Evolutionary conservation across 2,329 filamentous ascomycete genomes (phyloP).

Genomic region (Exophiala phaeomuriformis): DNA sequence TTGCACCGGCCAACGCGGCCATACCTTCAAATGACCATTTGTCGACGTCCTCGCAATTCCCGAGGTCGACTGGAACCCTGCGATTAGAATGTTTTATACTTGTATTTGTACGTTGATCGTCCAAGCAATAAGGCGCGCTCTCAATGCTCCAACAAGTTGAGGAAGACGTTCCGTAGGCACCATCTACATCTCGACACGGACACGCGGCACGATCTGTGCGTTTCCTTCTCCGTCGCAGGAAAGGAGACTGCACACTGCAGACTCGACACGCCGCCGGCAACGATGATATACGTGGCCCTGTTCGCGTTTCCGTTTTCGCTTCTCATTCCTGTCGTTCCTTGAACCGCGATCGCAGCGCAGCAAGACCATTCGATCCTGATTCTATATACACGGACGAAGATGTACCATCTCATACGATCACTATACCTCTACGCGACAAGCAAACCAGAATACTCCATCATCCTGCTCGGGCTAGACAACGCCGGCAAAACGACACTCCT

Average conservation of each 20-base stretch:
- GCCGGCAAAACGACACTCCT: conserved; percentile 98
- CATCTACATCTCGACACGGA: too few relatives aligned
- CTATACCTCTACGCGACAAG: conserved; percentile 92
- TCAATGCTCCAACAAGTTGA: too few relatives aligned
- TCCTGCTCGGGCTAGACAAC: conserved; percentile 94
- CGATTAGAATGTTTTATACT: too few relatives aligned
- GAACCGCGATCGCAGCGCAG: not conserved
- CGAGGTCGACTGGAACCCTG: too few relatives aligned
- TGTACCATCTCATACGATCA: conserved; percentile 95
- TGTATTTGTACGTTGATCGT: too few relatives aligned
- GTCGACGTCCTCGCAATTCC: too few relatives aligned
- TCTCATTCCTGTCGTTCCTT: conserved; percentile 1
- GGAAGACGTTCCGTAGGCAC: too few relatives aligned
- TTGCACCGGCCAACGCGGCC: not conserved
- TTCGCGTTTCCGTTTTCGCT: conserved; percentile 3
- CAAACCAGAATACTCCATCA: conserved; percentile 99
- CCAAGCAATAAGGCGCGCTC: too few relatives aligned
- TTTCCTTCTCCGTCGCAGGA: too few relatives aligned
- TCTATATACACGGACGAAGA: conserved; percentile 55
- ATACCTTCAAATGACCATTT: not conserved
- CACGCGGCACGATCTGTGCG: too few relatives aligned
- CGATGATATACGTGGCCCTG: conserved; percentile 19
- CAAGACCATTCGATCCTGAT: conserved; percentile 98
- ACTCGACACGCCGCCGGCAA: not conserved
- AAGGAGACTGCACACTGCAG: not conserved